These are phyloP conservation scores for Sarocladium brachiariae DNA, from an alignment of 2,329 filamentous ascomycete genomes.

Conservation along the genomic window DNA sequence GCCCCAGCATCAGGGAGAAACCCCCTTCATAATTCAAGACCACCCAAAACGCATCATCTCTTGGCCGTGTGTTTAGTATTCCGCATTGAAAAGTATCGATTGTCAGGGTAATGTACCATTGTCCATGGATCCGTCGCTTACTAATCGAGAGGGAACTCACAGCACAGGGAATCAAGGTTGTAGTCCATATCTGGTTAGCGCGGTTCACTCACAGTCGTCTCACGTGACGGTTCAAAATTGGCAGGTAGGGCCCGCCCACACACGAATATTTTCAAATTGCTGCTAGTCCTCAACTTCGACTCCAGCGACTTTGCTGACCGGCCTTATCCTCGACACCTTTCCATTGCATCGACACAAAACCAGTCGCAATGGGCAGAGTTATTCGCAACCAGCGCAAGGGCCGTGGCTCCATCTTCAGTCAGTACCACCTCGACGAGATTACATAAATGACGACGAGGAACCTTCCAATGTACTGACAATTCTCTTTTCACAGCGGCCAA, in stretches of 20 bases:
- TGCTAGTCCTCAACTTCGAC: not conserved
- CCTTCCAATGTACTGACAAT: conserved; percentile 22
- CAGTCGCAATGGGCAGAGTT: conserved; percentile 47
- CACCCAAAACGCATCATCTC: not conserved
- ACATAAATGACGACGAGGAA: conserved; percentile 13
- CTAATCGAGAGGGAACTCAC: not conserved
- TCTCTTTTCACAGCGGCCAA: conserved; percentile 52
- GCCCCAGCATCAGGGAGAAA: conserved; percentile 1
- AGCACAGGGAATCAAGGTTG: not conserved
- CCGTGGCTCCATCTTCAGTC: conserved; percentile 52
- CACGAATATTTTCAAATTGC: conserved; percentile 5
- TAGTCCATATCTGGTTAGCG: not conserved
- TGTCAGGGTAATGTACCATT: too few species aligned
- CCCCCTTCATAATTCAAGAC: not conserved
- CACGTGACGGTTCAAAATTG: not conserved
- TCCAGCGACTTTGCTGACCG: conserved; percentile 1
- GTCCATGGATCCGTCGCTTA: too few species aligned
- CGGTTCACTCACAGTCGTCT: not conserved
- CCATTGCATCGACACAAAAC: conserved; percentile 27
- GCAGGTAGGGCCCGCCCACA: not conserved
- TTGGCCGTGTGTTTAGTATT: too few species aligned
- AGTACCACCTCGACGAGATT: conserved; percentile 22
- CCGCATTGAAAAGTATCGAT: too few species aligned
- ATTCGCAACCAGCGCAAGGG: conserved; percentile 62
- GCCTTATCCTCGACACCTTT: conserved; percentile 15